Evolutionary conservation across 176 grass and related monocot species (phyloP), one percentile per base, ranked within the genome.

Genomic region (Ananas comosus): DNA sequence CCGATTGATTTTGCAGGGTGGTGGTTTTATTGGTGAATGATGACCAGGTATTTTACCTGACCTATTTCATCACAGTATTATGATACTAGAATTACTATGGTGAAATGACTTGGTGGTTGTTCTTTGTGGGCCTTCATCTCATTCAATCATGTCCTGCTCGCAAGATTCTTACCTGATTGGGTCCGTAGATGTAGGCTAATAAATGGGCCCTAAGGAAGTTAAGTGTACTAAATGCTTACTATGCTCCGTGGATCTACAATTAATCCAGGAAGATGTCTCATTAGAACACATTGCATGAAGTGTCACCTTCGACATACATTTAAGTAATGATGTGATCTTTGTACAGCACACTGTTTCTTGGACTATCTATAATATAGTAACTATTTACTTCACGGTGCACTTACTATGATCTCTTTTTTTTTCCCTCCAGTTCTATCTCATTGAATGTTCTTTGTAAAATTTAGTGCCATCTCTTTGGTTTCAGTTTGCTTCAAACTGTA

Each of bases 131-230:
- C 48, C 2, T 11, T 68, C 78, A 54, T 75, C 67, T n/a, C 49
- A 67, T 63, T 63, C 18, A 24, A 71, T 80, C 67, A 79, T 78
- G 33, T 57, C 28, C 27, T 88, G 33, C 59, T 70, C 48, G 58
- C 68, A 61, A 78, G 13, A 69, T 84, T 79, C 65, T 73, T 72
- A 63, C 9, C 17, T 76, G 42, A 71, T 71, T 53, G n/a, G 10
- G 42, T 72, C 50, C 56, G 21, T 16, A 19, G 2, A 9, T 13
- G 16, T 61, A 14, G 14, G 21, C 56, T 0, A 61, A 69, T 73
- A 29, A 64, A 73, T 23, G 17, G 71, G 2, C 22, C 2, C 76
- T 47, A 27, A 42, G 74, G 67, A 81, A 65, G 13, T 66, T 64
- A 11, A 69, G 51, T 63, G 69, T 71, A 65, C 70, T 49, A 50